A percentile compares a stretch with the other conserved stretches of the same genome.
Conservation (phyloP, 192 early-diverging fungal genomes). For the Dispira parvispora region DNA sequence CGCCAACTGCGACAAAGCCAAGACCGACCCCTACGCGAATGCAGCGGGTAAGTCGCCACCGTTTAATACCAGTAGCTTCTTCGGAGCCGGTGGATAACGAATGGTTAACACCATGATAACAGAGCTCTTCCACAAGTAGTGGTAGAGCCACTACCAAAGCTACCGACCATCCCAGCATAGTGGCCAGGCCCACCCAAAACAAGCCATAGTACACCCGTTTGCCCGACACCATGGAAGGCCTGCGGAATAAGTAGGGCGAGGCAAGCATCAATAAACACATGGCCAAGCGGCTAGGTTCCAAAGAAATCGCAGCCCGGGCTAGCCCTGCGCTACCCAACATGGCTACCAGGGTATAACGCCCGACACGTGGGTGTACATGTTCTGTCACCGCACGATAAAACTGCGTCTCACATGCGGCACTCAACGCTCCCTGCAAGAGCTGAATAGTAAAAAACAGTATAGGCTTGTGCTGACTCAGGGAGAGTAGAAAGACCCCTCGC, state of each 20-base stretch:
- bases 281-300: constrained; percentile 79
- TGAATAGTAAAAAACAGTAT: constrained; percentile 60
- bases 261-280: constrained; percentile 72
- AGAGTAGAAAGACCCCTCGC: constrained; percentile 24
- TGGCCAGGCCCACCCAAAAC: constrained; percentile 40
- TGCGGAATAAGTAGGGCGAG: constrained; percentile 42
- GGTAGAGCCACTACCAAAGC: constrained; percentile 54
- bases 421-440: constrained; percentile 35
- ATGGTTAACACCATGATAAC: constrained; percentile 29
- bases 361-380: constrained; percentile 42
- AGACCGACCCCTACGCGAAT: constrained; percentile 19
- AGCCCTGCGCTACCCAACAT: constrained; percentile 64
- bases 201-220: constrained; percentile 37
- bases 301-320: constrained; percentile 66
- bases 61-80: not conserved
- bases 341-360: constrained; percentile 42
- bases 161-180: constrained; percentile 78
- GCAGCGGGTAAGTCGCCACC: constrained; percentile 25
- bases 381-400: constrained; percentile 49
- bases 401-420: constrained; percentile 45
- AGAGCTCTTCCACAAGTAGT: constrained; percentile 53
- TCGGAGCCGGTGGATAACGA: not conserved
- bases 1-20: constrained; percentile 16
- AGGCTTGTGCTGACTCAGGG: constrained; percentile 15
- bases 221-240: constrained; percentile 25